Base-by-base conservation (phyloP, 2,329 filamentous ascomycete genomes). In the Epichloe sylvatica region DNA sequence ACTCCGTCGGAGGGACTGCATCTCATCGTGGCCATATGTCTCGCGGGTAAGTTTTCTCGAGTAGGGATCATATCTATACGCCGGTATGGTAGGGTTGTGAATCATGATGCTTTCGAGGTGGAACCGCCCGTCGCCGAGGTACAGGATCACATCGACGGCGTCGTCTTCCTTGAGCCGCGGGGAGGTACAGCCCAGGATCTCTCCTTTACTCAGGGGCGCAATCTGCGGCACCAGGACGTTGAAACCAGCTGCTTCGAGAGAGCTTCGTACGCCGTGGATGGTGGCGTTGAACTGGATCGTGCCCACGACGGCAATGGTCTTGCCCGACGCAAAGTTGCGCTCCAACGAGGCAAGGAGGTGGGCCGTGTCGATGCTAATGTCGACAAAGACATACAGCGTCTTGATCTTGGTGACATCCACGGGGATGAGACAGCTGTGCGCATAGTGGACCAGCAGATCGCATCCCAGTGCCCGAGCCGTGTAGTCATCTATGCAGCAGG, bases 91-190 rank as follows among this genome's bases (percentile, higher is more conserved):
- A 0, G 94, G 92, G 67, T 98, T 98, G 63, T 97, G 92, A 56
- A 98, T 98, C 91, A 98, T 98, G 61, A 94, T 91, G 60, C 87
- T 94, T 68, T 98, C 92, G 41, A 98, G 83, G 64, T 98, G 92
- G 71, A 96, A 96, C 52, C 90, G 80, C 12, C 90, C 90, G 62
- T 96, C 90, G 44, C 90, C 90, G 13, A 96, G 79, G 64, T 96
- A 96, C 1, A 96, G 72, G 43, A 96, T 83, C 54, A 88, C 68
- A 61, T 94, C 86, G 21, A 90, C 78, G 40, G 67, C 69, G 44
- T 77, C 76, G 11, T 72, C 72, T 11, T 75, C 65, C 13, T 72
- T 64, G 3, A 91, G 72, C 21, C 77, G 76, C 0, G 92, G 92
- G 0, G 90, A 94, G 7, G 92, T 98, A 66, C 92, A 98, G n/a